Evolutionary conservation across 2,329 filamentous ascomycete genomes (phyloP).

Genomic region (Pestalotiopsis sp.): DNA sequence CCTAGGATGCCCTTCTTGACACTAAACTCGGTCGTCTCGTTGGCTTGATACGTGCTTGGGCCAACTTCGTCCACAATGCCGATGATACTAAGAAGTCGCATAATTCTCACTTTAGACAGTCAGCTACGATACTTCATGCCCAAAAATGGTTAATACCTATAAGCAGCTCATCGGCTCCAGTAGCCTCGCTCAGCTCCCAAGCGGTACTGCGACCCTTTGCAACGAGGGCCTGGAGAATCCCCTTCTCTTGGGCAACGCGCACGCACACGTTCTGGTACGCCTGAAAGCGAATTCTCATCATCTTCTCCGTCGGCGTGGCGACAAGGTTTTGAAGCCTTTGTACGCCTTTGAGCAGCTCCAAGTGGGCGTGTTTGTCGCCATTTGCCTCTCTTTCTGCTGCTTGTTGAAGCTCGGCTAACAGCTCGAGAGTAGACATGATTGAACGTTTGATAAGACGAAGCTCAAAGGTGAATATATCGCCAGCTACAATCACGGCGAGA

Average conservation of each 20-base stretch:
- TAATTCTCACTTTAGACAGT: not conserved
- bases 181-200: not conserved
- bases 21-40: conserved; percentile 1
- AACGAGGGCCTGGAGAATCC: not conserved
- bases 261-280: conserved; percentile 1
- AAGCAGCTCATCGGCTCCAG: not conserved
- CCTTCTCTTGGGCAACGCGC: not conserved
- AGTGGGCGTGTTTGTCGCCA: conserved; percentile 1
- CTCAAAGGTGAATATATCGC: not conserved
- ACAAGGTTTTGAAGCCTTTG: conserved; percentile 4
- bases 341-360: not conserved
- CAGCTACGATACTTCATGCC: no score
- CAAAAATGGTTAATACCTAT: not conserved
- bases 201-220: not conserved
- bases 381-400: not conserved
- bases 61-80: conserved; percentile 3
- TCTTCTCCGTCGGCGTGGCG: not conserved
- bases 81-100: conserved; percentile 4
- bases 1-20: not conserved
- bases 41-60: not conserved
- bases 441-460: not conserved
- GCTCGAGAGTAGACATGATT: not conserved
- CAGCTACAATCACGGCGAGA: not conserved
- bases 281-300: conserved; percentile 1
- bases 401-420: not conserved